Evolutionary conservation across 768 basidiomycete genomes (phyloP).

Genomic region (Suillus tomentosus): DNA sequence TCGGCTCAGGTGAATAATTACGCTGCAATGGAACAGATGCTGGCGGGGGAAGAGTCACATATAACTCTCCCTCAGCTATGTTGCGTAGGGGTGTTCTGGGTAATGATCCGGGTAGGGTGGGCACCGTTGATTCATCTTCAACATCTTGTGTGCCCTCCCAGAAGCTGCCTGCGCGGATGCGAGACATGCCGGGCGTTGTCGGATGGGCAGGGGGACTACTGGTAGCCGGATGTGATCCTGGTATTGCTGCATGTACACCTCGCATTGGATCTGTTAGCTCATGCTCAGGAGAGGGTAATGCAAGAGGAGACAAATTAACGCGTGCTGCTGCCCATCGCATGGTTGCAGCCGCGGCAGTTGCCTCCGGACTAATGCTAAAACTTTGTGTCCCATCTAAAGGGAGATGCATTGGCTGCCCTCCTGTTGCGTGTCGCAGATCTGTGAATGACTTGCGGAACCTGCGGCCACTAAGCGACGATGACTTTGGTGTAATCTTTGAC

Average conservation of each 20-base stretch:
- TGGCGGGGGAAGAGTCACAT: constrained; percentile 8
- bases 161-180: constrained; percentile 65
- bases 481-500: constrained; percentile 27
- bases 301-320: constrained; percentile 82
- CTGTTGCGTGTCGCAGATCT: constrained; percentile 39
- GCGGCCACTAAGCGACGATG: constrained; percentile 35
- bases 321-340: constrained; percentile 85
- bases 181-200: constrained; percentile 48
- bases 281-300: constrained; percentile 87
- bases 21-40: constrained; percentile 23
- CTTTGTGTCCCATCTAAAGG: constrained; percentile 31
- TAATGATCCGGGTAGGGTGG: constrained; percentile 27
- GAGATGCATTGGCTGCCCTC: constrained; percentile 28
- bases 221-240: constrained; percentile 53
- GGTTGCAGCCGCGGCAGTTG: constrained; percentile 72
- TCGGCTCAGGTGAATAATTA: constrained; percentile 27
- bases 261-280: constrained; percentile 92
- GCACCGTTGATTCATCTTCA: constrained; percentile 28
- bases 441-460: constrained; percentile 50
- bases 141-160: constrained; percentile 80
- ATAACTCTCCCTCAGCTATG: constrained; percentile 11
- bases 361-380: constrained; percentile 46
- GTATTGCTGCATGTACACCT: constrained; percentile 64
- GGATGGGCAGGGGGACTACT: constrained; percentile 38
- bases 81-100: constrained; percentile 25